phyloP scores from a whole-genome alignment of 768 basidiomycete species.

The Nidula microcarpa region DNA sequence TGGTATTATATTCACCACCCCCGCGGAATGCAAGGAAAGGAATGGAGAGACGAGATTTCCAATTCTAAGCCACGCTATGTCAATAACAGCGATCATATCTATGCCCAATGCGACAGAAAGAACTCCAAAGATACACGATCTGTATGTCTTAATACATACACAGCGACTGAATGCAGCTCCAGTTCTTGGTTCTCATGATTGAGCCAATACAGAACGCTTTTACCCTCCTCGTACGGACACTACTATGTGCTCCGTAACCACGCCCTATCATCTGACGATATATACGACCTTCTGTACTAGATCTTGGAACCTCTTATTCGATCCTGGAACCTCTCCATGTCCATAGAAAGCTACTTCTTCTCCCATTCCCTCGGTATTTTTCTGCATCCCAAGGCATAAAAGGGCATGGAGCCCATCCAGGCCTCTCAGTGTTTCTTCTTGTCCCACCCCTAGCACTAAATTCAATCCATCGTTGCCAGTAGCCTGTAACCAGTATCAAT shows the following conservation, averaged over 20 bases:
- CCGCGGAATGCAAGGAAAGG: too few relatives aligned
- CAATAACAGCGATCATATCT: background rate
- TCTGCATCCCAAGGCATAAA: background rate
- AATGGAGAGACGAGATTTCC: background rate
- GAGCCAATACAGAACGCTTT: background rate
- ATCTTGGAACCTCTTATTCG: background rate
- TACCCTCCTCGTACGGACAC: background rate
- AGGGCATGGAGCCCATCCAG: background rate
- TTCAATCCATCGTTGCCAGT: background rate
- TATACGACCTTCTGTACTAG: background rate
- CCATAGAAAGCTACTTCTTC: background rate
- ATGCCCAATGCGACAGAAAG: too few relatives aligned
- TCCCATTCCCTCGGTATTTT: background rate
- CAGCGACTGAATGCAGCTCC: background rate
- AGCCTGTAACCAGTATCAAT: background rate
- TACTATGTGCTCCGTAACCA: slow-evolving; percentile 1
- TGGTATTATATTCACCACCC: background rate
- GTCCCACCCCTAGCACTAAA: background rate
- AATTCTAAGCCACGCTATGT: background rate
- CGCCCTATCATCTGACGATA: slow-evolving; percentile 1
- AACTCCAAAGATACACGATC: background rate
- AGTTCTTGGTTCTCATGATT: background rate
- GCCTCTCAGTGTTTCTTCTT: background rate
- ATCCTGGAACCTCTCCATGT: background rate
- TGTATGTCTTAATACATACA: background rate